Evolutionary conservation across 225 moss, liverwort and hornwort species (phyloP).

Genomic region (Climacium dendroides): DNA sequence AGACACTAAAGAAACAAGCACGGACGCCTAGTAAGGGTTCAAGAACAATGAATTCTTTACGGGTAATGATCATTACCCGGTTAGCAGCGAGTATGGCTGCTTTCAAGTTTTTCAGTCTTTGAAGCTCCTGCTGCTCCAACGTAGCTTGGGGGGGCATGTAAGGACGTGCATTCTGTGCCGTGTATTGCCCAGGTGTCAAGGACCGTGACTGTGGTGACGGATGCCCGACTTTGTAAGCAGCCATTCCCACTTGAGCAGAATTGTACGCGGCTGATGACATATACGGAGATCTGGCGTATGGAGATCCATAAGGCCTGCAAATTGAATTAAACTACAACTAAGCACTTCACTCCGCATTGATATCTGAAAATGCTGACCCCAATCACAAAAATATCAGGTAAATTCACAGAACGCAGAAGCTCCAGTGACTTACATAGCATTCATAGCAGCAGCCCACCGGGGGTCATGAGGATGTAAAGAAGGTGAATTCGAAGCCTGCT

Average conservation of each 20-base stretch:
- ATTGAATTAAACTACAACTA: background rate
- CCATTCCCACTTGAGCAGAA: slow-evolving; percentile 27
- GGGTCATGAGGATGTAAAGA: slow-evolving; percentile 27
- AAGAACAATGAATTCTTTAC: background rate
- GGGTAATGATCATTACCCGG: slow-evolving; percentile 19
- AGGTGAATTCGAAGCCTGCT: slow-evolving; percentile 19
- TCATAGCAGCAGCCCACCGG: slow-evolving; percentile 30
- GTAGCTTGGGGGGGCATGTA: slow-evolving; percentile 29
- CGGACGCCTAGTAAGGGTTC: background rate
- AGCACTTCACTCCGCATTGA: background rate
- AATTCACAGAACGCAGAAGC: background rate
- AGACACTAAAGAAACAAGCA: background rate
- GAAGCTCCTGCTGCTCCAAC: slow-evolving; percentile 77
- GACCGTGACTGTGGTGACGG: slow-evolving; percentile 18
- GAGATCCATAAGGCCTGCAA: slow-evolving; percentile 45
- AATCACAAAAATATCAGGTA: background rate
- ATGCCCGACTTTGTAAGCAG: slow-evolving; percentile 21
- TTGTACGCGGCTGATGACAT: slow-evolving; percentile 11
- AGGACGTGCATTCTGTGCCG: slow-evolving; percentile 37
- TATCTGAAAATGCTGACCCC: background rate
- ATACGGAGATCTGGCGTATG: slow-evolving; percentile 31
- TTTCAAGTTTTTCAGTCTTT: slow-evolving; percentile 61
- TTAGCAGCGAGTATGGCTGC: slow-evolving; percentile 43
- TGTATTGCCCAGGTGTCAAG: slow-evolving; percentile 32
- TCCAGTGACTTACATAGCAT: slow-evolving; percentile 29